phyloP scores from a whole-genome alignment of 2,329 filamentous ascomycete genomes.

The Calonectria ilicicola region DNA sequence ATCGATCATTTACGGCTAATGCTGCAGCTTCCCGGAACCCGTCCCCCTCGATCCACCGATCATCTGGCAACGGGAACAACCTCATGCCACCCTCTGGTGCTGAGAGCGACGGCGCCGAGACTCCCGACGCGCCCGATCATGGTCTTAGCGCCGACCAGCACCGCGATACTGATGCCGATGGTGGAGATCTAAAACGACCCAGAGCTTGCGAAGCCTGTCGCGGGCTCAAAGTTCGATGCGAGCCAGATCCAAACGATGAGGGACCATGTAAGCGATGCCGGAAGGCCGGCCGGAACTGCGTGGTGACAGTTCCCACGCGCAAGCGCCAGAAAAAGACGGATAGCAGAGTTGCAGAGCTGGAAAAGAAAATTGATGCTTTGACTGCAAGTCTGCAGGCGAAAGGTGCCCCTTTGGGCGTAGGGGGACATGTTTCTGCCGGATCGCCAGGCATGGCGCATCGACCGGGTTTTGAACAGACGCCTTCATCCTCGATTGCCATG shows the following conservation, averaged over 20 bases:
- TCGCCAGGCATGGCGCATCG: slow-evolving; percentile 26
- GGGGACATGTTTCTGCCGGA: slow-evolving; percentile 24
- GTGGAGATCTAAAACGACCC: slow-evolving; percentile 71
- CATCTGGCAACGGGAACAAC: slow-evolving; percentile 8
- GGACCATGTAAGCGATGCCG: slow-evolving; percentile 80
- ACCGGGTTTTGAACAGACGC: neutral
- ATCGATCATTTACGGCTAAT: slow-evolving; percentile 31
- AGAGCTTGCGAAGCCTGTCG: slow-evolving; percentile 83
- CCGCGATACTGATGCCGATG: slow-evolving; percentile 36
- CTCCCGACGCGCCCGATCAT: slow-evolving; percentile 36
- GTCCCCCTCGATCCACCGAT: slow-evolving; percentile 32
- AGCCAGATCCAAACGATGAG: slow-evolving; percentile 75
- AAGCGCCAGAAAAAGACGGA: slow-evolving; percentile 95
- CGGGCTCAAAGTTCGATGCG: slow-evolving; percentile 85
- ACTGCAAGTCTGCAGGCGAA: slow-evolving; percentile 81
- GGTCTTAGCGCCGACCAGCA: slow-evolving; percentile 34
- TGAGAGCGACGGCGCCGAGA: slow-evolving; percentile 36
- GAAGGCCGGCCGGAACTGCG: slow-evolving; percentile 82
- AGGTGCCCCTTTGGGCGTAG: slow-evolving; percentile 32
- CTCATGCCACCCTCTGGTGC: slow-evolving; percentile 28
- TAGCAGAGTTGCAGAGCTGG: slow-evolving; percentile 87
- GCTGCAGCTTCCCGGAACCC: slow-evolving; percentile 26
- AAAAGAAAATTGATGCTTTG: slow-evolving; percentile 91
- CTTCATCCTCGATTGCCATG: slow-evolving; percentile 17
- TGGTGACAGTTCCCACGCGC: slow-evolving; percentile 79